Conservation (phyloP, 352 stramenopile species). For the Peronosclerospora sorghi region DNA sequence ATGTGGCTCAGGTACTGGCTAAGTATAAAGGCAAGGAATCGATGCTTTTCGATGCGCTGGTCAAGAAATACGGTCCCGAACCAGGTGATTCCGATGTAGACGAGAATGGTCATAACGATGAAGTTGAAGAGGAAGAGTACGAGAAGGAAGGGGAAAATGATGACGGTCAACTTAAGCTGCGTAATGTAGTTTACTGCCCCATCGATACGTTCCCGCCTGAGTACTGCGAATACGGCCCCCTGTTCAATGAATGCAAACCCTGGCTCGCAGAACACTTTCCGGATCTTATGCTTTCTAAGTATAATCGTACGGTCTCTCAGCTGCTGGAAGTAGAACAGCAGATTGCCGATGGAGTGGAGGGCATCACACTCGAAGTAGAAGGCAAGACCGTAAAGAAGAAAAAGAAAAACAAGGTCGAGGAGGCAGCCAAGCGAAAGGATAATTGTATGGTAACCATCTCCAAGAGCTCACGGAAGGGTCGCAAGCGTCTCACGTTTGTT, state of each 20-base stretch:
- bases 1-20: constrained; percentile 45
- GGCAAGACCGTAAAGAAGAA: constrained; percentile 75
- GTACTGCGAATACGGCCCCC: constrained; percentile 79
- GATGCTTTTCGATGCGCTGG: constrained; percentile 67
- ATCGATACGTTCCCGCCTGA: constrained; percentile 74
- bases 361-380: constrained; percentile 57
- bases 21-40: constrained; percentile 81
- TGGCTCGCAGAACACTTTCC: constrained; percentile 70
- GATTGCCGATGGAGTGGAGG: constrained; percentile 68
- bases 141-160: constrained; percentile 34
- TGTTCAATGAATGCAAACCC: constrained; percentile 79
- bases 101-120: constrained; percentile 32
- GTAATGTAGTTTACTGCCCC: constrained; percentile 68
- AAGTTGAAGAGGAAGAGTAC: constrained; percentile 31
- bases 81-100: constrained; percentile 63
- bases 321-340: constrained; percentile 67
- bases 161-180: constrained; percentile 35
- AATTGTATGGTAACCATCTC: constrained; percentile 57
- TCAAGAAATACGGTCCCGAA: constrained; percentile 80
- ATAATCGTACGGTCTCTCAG: constrained; percentile 71
- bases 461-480: constrained; percentile 65
- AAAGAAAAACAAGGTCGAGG: constrained; percentile 73
- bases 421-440: constrained; percentile 57
- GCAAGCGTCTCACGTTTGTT: constrained; percentile 75
- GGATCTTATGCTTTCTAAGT: constrained; percentile 67